These are phyloP conservation scores for Coemansia sp. DNA, from an alignment of 192 early-diverging fungal genomes.

Conservation along the genomic window DNA sequence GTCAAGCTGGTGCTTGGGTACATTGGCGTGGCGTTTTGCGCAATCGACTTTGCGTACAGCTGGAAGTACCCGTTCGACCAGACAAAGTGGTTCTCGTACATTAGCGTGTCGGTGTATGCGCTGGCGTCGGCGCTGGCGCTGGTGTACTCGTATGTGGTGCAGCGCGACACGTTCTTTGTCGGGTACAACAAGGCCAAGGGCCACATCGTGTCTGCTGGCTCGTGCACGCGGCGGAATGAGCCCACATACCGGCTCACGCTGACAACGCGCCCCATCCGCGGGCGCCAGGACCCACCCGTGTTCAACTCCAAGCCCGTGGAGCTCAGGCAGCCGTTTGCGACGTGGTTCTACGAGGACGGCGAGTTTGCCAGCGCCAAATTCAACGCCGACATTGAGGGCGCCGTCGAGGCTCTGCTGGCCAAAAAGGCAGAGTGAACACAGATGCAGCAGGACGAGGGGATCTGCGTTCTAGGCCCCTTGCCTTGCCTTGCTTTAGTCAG, in stretches of 20 bases:
- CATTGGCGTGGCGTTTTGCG: constrained; percentile 72
- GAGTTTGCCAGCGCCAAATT: constrained; percentile 60
- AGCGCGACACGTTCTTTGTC: constrained; percentile 70
- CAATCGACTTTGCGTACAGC: constrained; percentile 68
- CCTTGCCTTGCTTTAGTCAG: too few species aligned
- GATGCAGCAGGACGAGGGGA: too few species aligned
- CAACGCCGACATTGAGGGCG: constrained; percentile 57
- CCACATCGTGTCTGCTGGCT: constrained; percentile 59
- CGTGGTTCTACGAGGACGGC: constrained; percentile 73
- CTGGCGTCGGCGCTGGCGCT: constrained; percentile 52
- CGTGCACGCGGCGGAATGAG: constrained; percentile 55
- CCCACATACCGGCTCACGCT: constrained; percentile 62
- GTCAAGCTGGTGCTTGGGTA: constrained; percentile 84
- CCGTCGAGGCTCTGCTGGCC: constrained; percentile 55
- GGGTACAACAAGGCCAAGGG: constrained; percentile 63
- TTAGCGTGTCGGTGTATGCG: constrained; percentile 63
- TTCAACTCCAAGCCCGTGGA: constrained; percentile 49
- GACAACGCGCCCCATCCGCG: constrained; percentile 52
- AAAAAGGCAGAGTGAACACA: constrained; percentile 56
- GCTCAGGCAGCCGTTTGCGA: constrained; percentile 59
- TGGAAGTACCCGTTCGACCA: constrained; percentile 68
- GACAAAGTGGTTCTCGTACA: constrained; percentile 63
- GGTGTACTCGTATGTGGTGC: constrained; percentile 62
- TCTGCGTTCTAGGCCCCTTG: too few species aligned
- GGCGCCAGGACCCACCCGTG: constrained; percentile 56